phyloP scores from a whole-genome alignment of 768 basidiomycete species.

The Phallus indusiatus region DNA sequence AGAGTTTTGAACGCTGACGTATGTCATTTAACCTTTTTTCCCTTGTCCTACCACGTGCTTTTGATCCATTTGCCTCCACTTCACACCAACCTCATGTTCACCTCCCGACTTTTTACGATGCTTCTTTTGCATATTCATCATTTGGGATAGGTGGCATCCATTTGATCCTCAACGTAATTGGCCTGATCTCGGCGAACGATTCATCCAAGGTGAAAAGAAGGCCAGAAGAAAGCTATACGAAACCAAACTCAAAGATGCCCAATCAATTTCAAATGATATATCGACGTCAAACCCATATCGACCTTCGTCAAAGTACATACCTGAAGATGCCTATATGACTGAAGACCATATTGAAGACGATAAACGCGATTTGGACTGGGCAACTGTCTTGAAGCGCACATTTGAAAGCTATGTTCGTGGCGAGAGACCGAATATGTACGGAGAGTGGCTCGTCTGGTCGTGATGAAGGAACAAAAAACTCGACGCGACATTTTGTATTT shows the following conservation, averaged over 20 bases:
- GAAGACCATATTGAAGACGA: constrained; percentile 43
- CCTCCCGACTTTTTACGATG: not conserved
- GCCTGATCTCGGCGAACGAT: constrained; percentile 84
- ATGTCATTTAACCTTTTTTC: not conserved
- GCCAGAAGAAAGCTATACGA: constrained; percentile 33
- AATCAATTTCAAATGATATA: constrained; percentile 3
- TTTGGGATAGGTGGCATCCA: constrained; percentile 55
- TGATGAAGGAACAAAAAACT: not conserved
- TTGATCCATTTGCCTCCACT: not conserved
- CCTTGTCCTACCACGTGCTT: not conserved
- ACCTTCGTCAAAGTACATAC: not conserved
- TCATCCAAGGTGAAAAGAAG: constrained; percentile 62
- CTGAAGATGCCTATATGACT: not conserved
- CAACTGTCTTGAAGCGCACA: constrained; percentile 88
- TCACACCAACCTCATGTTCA: not conserved
- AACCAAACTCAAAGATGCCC: constrained; percentile 16
- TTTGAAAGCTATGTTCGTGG: constrained; percentile 90
- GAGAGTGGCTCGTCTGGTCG: constrained; percentile 59
- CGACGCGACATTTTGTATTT: not conserved
- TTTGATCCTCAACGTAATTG: constrained; percentile 91
- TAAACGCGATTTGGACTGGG: constrained; percentile 81
- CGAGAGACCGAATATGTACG: constrained; percentile 93
- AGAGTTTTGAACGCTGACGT: not conserved
- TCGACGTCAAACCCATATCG: constrained; percentile 7
- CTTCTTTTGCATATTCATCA: not conserved